Conservation (phyloP, 75 land plant genomes). For the Pinus taeda region DNA sequence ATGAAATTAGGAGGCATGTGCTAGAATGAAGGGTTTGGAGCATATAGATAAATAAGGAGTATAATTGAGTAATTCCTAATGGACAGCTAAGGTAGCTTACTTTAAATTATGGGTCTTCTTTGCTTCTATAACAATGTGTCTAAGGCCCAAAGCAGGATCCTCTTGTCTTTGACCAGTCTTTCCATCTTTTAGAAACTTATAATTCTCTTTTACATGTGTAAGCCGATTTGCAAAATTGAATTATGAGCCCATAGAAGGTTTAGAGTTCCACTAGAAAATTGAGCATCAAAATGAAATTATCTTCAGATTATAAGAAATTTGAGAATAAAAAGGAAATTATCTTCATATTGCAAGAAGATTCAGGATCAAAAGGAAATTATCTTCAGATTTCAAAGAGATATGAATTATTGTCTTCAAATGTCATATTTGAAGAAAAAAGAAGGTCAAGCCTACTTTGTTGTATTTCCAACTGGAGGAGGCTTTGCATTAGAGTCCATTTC, state of each 20-base stretch:
- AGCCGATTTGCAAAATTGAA: conserved; percentile 80
- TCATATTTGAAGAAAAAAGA: no score
- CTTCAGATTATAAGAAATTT: no score
- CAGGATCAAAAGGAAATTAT: no score
- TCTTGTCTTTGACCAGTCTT: conserved; percentile 53
- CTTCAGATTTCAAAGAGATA: no score
- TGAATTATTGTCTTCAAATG: no score
- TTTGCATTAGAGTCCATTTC: conserved; percentile 47
- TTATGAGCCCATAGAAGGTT: background rate
- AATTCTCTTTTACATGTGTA: conserved; percentile 80
- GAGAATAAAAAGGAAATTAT: no score
- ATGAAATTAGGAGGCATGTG: background rate
- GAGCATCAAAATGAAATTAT: no score
- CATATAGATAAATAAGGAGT: no score
- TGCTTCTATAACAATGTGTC: conserved; percentile 57
- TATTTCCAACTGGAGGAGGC: conserved; percentile 23
- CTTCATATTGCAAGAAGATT: no score
- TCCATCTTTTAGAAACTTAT: conserved; percentile 85
- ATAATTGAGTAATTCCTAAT: background rate
- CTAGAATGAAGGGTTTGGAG: no score
- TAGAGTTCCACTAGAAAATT: background rate
- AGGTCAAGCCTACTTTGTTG: conserved; percentile 39
- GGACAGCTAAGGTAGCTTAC: conserved; percentile 24
- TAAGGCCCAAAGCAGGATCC: conserved; percentile 67
- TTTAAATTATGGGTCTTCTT: conserved; percentile 58